Evolutionary conservation across 140 eudicot species (phyloP).

Genomic region (Erigeron philadelphicus): DNA sequence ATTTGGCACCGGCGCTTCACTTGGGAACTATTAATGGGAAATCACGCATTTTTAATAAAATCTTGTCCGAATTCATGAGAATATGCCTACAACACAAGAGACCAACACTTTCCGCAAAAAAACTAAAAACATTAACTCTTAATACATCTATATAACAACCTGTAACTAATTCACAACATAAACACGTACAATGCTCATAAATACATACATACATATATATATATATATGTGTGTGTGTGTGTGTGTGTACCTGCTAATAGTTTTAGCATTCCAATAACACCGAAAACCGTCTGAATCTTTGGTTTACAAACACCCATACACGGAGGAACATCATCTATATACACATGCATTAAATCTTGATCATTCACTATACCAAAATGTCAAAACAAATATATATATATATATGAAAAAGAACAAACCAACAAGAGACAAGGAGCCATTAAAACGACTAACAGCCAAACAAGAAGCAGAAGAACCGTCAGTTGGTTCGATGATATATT

Average conservation of each 20-base stretch:
- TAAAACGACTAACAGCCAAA: slow-evolving; percentile 62
- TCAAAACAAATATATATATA: background rate
- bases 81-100: no score
- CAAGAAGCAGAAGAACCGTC: slow-evolving; percentile 72
- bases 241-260: slow-evolving; percentile 95
- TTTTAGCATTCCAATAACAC: slow-evolving; percentile 79
- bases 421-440: slow-evolving; percentile 58
- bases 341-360: background rate
- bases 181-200: no score
- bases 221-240: no score
- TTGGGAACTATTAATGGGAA: no score
- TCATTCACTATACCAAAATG: background rate
- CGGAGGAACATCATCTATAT: slow-evolving; percentile 60
- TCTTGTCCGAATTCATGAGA: no score
- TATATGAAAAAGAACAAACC: slow-evolving; percentile 35
- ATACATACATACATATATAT: slow-evolving; percentile 1
- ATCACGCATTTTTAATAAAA: no score
- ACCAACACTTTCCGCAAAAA: no score
- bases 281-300: slow-evolving; percentile 63
- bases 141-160: no score
- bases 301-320: slow-evolving; percentile 44
- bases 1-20: no score
- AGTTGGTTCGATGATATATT: slow-evolving; percentile 80
- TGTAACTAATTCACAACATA: no score
- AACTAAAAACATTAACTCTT: no score